Percentiles rank a stretch among this genome's conserved stretches.
Evolutionary conservation across 352 stramenopile species (phyloP).

Genomic region (Phytophthora hibernalis): DNA sequence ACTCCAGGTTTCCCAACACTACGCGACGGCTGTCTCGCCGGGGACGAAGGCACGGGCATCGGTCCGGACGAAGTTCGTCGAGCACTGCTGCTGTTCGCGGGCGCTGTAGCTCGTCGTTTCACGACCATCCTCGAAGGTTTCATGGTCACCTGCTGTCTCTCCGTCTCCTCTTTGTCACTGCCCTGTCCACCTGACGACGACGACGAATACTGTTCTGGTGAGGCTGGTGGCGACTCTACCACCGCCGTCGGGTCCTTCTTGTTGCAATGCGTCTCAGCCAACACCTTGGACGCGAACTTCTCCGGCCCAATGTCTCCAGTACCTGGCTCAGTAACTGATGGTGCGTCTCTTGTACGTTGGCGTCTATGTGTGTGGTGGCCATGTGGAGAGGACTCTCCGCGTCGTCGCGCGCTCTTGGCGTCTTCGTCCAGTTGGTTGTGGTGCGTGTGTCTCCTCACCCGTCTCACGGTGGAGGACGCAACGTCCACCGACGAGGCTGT

Average conservation of each 20-base stretch:
- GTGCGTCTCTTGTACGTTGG: constrained; percentile 15
- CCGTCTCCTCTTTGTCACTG: constrained; percentile 55
- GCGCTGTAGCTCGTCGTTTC: constrained; percentile 47
- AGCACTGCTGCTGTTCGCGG: constrained; percentile 27
- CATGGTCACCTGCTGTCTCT: constrained; percentile 29
- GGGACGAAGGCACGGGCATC: constrained; percentile 29
- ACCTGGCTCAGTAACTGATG: not conserved
- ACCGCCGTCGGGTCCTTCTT: constrained; percentile 1
- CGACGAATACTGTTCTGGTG: constrained; percentile 42
- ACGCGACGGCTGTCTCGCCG: constrained; percentile 20
- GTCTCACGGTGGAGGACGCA: constrained; percentile 22
- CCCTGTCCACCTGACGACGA: constrained; percentile 53
- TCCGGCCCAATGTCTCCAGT: constrained; percentile 44
- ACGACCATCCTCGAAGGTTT: constrained; percentile 68
- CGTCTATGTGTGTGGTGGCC: constrained; percentile 25
- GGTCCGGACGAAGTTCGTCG: constrained; percentile 20
- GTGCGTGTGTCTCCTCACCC: constrained; percentile 27
- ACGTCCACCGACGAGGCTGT: constrained; percentile 39
- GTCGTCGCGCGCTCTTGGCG: constrained; percentile 18
- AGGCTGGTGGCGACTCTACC: constrained; percentile 33
- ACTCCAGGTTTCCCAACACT: constrained; percentile 21
- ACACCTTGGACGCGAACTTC: constrained; percentile 54
- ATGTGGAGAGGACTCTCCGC: constrained; percentile 19
- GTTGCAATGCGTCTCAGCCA: constrained; percentile 17
- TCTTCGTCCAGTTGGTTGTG: constrained; percentile 28